Evolutionary conservation across 805 yeast species (phyloP), one percentile per base, ranked within the genome.

Genomic region (Saccharomyces jurei): DNA sequence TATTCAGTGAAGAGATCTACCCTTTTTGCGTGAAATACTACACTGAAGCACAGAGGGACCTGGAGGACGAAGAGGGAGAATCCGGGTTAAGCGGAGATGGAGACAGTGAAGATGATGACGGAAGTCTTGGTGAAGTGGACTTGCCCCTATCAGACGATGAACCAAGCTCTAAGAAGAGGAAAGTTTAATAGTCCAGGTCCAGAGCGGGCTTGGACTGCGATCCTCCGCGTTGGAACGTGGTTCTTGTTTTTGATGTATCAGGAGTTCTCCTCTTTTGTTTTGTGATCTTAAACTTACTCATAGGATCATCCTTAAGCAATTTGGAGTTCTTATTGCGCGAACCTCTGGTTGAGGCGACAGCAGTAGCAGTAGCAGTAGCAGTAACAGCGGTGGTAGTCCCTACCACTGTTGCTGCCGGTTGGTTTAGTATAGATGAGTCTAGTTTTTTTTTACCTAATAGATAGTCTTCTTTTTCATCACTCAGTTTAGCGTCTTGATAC

Each of bases 1-100:
- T 87, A 46, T 74, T 92, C 13, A 75, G 81, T 4, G 96, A 89
- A 49, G 96, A 91, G 63, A 66, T 92, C 47, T 91, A 81, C 65
- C 96, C 96, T 13, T 83, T 84, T 60, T 94, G 97, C 3, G 83
- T 89, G 26, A 87, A 86, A 61, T 86, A 87, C 66, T 92, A 85
- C 63, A 83, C 88, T 6, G 83, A 84, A 63, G 90, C 91, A 0
- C 81, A 80, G 60, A 74, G 83, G 59, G 86, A 87, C 50, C 80
- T 79, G 46, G 83, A 77, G 27, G 85, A 82, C 52, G 82, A 77
- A 49, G 80, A 74, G 31, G 44, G 44, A n/a, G 44, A 36, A 17
- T 36, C 44, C 11, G 44, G 44, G 44, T 8, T 36, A 17, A 36
- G 44, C 44, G 77, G 77, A 1, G 80, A 74, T 25, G 82, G 78